These are phyloP conservation scores for Russula lepida DNA, from an alignment of 768 basidiomycete genomes.

Conservation along the genomic window DNA sequence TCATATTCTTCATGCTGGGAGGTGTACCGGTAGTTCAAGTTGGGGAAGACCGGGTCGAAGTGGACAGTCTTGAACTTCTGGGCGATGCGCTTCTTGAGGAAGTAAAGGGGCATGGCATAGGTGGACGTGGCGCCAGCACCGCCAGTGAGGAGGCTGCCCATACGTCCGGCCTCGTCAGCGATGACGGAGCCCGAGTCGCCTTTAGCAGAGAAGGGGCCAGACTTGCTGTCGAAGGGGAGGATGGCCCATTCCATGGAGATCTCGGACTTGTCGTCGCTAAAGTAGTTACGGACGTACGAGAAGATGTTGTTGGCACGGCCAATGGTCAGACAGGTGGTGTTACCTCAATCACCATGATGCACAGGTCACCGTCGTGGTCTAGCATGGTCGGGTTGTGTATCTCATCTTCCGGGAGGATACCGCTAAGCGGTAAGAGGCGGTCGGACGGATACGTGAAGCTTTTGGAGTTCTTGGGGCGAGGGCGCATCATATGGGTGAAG, in stretches of 20 bases:
- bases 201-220: not conserved
- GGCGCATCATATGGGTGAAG: not conserved
- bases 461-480: not conserved
- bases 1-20: too few species aligned
- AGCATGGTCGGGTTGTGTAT: not conserved
- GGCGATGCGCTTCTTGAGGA: not conserved
- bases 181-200: not conserved
- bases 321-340: not conserved
- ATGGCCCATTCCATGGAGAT: not conserved
- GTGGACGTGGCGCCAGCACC: not conserved
- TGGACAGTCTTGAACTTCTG: not conserved
- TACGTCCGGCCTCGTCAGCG: not conserved
- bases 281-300: not conserved
- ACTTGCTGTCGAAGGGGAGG: not conserved
- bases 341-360: not conserved
- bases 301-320: not conserved
- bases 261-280: too few species aligned
- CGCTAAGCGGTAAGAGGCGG: not conserved
- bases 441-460: not conserved
- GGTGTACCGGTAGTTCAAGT: too few species aligned
- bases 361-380: not conserved
- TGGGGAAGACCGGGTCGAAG: too few species aligned
- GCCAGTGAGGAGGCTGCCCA: not conserved
- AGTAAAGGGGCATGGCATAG: not conserved
- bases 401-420: not conserved